Percentiles rank a stretch among this genome's conserved stretches.
Conservation (phyloP, 1,284 basidiomycete species). For the Cryptococcus maquisensis region DNA sequence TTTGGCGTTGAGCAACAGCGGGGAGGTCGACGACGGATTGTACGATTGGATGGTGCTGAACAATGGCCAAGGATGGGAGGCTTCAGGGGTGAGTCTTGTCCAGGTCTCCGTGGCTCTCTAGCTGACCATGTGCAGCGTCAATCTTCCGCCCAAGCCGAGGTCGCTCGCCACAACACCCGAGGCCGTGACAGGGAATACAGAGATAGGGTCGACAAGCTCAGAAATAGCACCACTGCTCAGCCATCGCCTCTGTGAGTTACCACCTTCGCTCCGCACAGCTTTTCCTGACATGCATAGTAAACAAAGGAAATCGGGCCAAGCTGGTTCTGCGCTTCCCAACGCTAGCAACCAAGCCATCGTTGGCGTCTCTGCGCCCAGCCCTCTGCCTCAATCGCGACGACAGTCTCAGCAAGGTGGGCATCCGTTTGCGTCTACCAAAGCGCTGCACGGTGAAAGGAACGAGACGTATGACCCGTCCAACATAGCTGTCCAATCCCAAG, state of each 20-base stretch:
- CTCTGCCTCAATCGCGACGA: constrained; percentile 39
- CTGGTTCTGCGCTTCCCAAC: constrained; percentile 39
- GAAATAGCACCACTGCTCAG: constrained; percentile 35
- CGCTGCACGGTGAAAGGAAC: constrained; percentile 19
- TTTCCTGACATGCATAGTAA: constrained; percentile 15
- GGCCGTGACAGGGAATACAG: constrained; percentile 37
- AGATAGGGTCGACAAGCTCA: constrained; percentile 50
- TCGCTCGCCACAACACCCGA: constrained; percentile 36
- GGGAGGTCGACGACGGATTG: constrained; percentile 79
- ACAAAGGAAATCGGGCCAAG: constrained; percentile 37
- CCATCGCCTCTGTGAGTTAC: constrained; percentile 37
- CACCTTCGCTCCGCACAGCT: not conserved
- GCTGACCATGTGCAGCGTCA: constrained; percentile 10
- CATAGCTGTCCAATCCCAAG: constrained; percentile 31
- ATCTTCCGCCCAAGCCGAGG: constrained; percentile 23
- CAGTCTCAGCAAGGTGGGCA: constrained; percentile 44
- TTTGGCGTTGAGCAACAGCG: constrained; percentile 83
- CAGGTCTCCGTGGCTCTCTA: constrained; percentile 1
- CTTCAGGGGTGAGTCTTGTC: constrained; percentile 59
- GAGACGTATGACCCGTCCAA: constrained; percentile 38
- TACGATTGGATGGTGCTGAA: constrained; percentile 90
- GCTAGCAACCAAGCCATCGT: constrained; percentile 49
- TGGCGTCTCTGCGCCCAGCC: constrained; percentile 43
- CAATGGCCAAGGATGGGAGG: constrained; percentile 92
- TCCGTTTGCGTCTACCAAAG: constrained; percentile 43